Evolutionary conservation across 2,329 filamentous ascomycete genomes (phyloP).

Genomic region (Cucurbitaria berberidis): DNA sequence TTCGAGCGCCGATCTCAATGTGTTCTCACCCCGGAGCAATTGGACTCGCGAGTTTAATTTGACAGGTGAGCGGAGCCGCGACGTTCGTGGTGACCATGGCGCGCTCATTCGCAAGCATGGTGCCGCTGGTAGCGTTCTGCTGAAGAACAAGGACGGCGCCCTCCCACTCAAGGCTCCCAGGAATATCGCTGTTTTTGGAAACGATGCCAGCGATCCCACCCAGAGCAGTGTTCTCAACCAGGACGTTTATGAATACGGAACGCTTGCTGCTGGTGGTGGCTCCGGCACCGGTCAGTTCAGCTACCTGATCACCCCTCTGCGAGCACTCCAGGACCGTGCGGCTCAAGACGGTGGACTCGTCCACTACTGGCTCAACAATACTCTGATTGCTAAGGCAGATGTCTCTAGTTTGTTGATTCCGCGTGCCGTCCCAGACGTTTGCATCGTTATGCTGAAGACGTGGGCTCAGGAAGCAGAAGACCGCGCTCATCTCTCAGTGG

Average conservation of each 20-base stretch:
- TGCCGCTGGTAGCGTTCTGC: constrained; percentile 49
- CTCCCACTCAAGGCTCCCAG: constrained; percentile 61
- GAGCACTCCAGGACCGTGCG: constrained; percentile 47
- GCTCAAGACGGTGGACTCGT: constrained; percentile 50
- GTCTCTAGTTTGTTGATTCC: constrained; percentile 34
- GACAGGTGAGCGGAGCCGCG: constrained; percentile 38
- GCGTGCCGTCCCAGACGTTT: constrained; percentile 53
- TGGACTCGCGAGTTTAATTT: constrained; percentile 46
- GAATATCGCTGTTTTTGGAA: constrained; percentile 58
- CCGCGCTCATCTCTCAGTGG: constrained; percentile 48
- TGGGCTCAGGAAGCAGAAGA: constrained; percentile 56
- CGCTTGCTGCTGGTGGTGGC: constrained; percentile 52
- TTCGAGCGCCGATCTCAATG: constrained; percentile 37
- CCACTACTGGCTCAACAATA: constrained; percentile 53
- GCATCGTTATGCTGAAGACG: constrained; percentile 66
- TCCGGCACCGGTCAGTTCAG: constrained; percentile 51
- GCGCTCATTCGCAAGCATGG: constrained; percentile 51
- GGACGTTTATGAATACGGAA: constrained; percentile 47
- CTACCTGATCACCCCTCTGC: constrained; percentile 51
- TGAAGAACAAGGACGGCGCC: constrained; percentile 58
- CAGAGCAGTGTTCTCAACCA: constrained; percentile 51
- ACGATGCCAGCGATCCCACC: constrained; percentile 56
- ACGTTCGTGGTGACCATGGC: constrained; percentile 52
- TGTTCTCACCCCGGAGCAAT: constrained; percentile 50
- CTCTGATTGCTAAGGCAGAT: constrained; percentile 42